Conservation (phyloP, 2,329 filamentous ascomycete genomes). For the Ascochyta rabiei region DNA sequence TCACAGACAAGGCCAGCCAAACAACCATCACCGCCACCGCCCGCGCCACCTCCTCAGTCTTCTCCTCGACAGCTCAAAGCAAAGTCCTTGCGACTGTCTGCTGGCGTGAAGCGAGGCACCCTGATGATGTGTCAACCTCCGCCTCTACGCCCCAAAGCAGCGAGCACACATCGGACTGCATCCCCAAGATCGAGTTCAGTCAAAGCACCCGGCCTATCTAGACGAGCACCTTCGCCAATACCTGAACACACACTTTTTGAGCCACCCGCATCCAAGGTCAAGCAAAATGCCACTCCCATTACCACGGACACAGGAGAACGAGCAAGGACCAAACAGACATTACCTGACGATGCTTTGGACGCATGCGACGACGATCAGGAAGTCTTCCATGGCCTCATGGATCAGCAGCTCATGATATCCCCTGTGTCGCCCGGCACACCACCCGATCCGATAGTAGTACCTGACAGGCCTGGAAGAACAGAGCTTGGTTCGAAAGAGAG, state of each 20-base stretch:
- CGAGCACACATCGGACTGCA: conserved; percentile 5
- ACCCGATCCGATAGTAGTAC: background rate
- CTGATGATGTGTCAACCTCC: conserved; percentile 52
- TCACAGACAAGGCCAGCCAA: background rate
- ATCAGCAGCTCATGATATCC: conserved; percentile 32
- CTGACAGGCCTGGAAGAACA: background rate
- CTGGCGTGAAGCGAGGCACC: conserved; percentile 49
- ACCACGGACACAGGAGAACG: conserved; percentile 1
- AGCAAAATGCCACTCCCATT: conserved; percentile 9
- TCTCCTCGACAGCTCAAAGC: conserved; percentile 33
- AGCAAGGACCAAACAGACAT: conserved; percentile 3
- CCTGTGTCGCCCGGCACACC: conserved; percentile 17
- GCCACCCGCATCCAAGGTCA: conserved; percentile 1
- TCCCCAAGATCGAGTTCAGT: no score
- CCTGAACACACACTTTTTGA: background rate
- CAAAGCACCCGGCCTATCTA: background rate
- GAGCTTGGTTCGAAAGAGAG: background rate
- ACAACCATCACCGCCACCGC: conserved; percentile 8
- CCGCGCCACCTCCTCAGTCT: conserved; percentile 18
- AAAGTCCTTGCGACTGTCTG: conserved; percentile 48
- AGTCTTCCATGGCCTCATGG: conserved; percentile 36
- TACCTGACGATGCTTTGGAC: conserved; percentile 15
- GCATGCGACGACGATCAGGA: conserved; percentile 34
- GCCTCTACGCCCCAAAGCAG: conserved; percentile 14
- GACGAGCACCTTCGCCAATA: background rate